phyloP scores from a whole-genome alignment of 345 rosid species.

The Sisymbrium altissimum region DNA sequence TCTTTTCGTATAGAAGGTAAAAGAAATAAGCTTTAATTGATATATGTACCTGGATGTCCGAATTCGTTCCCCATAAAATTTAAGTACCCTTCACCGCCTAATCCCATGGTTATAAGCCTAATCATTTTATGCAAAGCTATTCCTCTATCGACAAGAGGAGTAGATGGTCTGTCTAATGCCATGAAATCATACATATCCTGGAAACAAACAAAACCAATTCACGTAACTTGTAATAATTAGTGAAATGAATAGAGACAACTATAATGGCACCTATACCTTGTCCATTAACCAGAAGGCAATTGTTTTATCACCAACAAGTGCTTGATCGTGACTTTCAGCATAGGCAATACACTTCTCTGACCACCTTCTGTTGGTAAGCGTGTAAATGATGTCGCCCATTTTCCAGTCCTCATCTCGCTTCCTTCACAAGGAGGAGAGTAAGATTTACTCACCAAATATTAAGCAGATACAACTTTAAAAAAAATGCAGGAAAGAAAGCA shows the following conservation, averaged over 20 bases:
- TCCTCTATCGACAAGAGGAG: slow-evolving; percentile 86
- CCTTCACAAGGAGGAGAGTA: slow-evolving; percentile 43
- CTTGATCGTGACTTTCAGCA: slow-evolving; percentile 99
- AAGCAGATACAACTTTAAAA: neutral
- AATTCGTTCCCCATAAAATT: slow-evolving; percentile 99
- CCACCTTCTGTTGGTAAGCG: slow-evolving; percentile 92
- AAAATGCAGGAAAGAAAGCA: neutral
- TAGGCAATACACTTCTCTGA: slow-evolving; percentile 77
- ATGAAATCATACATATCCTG: slow-evolving; percentile 99
- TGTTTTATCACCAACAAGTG: slow-evolving; percentile 97
- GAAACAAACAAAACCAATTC: slow-evolving; percentile 4
- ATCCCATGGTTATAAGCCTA: slow-evolving; percentile 92
- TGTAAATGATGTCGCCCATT: slow-evolving; percentile 68
- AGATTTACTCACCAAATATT: neutral
- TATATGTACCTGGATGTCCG: slow-evolving; percentile 87
- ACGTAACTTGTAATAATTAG: neutral
- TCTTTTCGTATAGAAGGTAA: neutral
- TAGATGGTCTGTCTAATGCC: slow-evolving; percentile 85
- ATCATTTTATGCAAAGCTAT: slow-evolving; percentile 98
- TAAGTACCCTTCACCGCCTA: slow-evolving; percentile 97
- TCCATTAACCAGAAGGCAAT: slow-evolving; percentile 99
- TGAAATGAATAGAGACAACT: neutral
- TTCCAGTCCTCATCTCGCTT: slow-evolving; percentile 87
- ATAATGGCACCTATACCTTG: slow-evolving; percentile 48
- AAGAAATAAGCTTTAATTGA: slow-evolving; percentile 8